Base-by-base conservation (phyloP, 2,329 filamentous ascomycete genomes). In the Pseudocercospora musae region DNA sequence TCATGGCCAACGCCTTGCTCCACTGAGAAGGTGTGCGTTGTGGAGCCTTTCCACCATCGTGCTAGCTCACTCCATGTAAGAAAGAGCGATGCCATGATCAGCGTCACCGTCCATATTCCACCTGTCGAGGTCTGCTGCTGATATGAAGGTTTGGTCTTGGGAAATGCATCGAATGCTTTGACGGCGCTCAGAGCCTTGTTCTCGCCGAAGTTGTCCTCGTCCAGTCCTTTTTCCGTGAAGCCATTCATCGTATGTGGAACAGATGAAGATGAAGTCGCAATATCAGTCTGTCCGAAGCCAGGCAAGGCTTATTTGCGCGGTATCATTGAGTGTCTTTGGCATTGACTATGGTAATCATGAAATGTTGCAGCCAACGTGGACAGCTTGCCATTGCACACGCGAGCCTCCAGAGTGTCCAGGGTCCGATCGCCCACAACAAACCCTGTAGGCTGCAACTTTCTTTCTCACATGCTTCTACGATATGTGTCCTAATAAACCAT, bases 71-170 rank as follows among this genome's bases (percentile, higher is more conserved):
- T 86, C 80, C 89, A 87, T 69, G 91, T 82, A 62, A 99, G 89
- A 66, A 92, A 74, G 65, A 87, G 75, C 66, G 91, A 95, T 66
- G 96, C 81, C 56, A 90, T 66, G 63, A 89, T 80, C 79, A 99
- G 90, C 57, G 88, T 85, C 53, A 97, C 84, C 21, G 95, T 98
- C 90, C 93, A 97, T 79, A 96, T 92, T 66, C 94, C 94, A 72
- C 95, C 96, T 72, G 90, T 89, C 40, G 89, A 85, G 31, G 92
- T 96, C 68, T 88, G 86, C 52, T 90, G 89, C 59, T 95, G 88
- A 78, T 97, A 99, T 73, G 94, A 92, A 15, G 93, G 87, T 81
- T 98, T 98, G 58, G 94, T 91, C 83, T 99, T 98, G 69, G 95
- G 94, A 77, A 99, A 99, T 68, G 93, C 94, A 81, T 99, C 95